Evolutionary conservation across 2,329 filamentous ascomycete genomes (phyloP), one percentile per base, ranked within the genome.

Genomic region (Penicillium sp.): DNA sequence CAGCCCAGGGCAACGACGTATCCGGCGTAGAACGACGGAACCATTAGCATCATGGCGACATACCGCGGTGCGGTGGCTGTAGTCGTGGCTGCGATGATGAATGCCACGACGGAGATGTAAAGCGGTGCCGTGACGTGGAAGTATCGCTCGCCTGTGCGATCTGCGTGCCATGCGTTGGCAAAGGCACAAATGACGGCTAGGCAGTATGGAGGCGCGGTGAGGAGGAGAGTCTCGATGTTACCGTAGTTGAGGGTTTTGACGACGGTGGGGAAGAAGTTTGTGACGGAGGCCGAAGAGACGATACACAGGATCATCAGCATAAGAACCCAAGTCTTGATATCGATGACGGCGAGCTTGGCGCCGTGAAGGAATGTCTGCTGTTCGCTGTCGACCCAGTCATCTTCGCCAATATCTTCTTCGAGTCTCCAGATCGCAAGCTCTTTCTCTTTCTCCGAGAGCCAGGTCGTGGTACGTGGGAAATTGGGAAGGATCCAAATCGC

Each of bases 41-140:
- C 75, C 85, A 91, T 90, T 38, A 91, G 76, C 81, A 91, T 86
- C 81, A 91, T 90, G 29, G 84, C 79, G 8, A 88, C 72, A 59
- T 91, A 91, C 34, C 88, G 79, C 0, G 87, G 83, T 0, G 79
- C 87, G 0, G 81, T 77, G 2, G 76, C 69, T 0, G 79, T 84
- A 0, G 88, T 90, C 0, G 84, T 77, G 1, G 86, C 87, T 7
- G 84, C 85, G 47, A 91, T 78, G 62, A 91, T 87, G 72, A 88
- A 91, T 3, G 85, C 83, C 0, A 75, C 74, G 3, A 90, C 77
- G 13, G 84, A 83, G 40, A 90, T 75, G 53, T 78, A 81, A 11
- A 90, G 77, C 0, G 88, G 87, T 1, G 84, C 52, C 0, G 79
- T 78, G 55, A 91, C 81, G 70, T 91, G 89, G 68, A 83, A 84